Evolutionary conservation across 1,139 yeast species (phyloP).

Genomic region (Suhomyces bokatorum): DNA sequence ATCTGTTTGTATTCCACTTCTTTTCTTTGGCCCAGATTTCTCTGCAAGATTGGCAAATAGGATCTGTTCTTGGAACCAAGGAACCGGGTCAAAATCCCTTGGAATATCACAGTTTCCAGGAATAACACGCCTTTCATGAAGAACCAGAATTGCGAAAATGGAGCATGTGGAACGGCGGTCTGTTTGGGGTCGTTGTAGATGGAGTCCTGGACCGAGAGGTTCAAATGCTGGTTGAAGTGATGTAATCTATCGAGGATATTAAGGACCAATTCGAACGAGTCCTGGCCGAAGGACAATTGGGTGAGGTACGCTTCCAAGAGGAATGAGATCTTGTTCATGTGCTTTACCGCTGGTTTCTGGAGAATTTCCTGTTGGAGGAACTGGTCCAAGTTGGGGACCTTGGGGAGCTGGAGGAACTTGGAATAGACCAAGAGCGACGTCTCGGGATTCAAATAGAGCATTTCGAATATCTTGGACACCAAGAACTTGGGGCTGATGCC

Average conservation of each 20-base stretch:
- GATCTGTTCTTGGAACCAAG: slow-evolving; percentile 16
- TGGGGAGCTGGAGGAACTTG: slow-evolving; percentile 18
- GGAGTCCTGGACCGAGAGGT: slow-evolving; percentile 26
- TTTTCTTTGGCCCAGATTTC: slow-evolving; percentile 5
- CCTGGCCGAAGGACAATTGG: slow-evolving; percentile 20
- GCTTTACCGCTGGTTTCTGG: slow-evolving; percentile 48
- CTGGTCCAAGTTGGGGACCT: slow-evolving; percentile 16
- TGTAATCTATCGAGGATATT: slow-evolving; percentile 23
- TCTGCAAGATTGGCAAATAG: slow-evolving; percentile 13
- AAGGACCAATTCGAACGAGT: slow-evolving; percentile 24
- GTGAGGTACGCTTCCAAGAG: slow-evolving; percentile 40
- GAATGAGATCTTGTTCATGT: slow-evolving; percentile 50
- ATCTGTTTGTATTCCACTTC: slow-evolving; percentile 30
- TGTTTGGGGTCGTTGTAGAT: slow-evolving; percentile 22
- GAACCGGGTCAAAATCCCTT: slow-evolving; percentile 53
- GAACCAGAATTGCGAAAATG: slow-evolving; percentile 34
- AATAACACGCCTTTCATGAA: slow-evolving; percentile 49
- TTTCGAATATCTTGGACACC: slow-evolving; percentile 21
- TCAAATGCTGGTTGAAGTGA: slow-evolving; percentile 29
- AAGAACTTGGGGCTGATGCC: slow-evolving; percentile 27
- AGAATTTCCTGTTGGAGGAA: slow-evolving; percentile 19
- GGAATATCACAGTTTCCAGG: slow-evolving; percentile 53
- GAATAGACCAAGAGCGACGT: slow-evolving; percentile 18
- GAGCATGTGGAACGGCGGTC: slow-evolving; percentile 15
- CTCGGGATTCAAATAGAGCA: slow-evolving; percentile 24